Evolutionary conservation across 192 early-diverging fungal species (phyloP), one percentile per base, ranked within the genome.

Genomic region (Gorgonomyces haynaldii): DNA sequence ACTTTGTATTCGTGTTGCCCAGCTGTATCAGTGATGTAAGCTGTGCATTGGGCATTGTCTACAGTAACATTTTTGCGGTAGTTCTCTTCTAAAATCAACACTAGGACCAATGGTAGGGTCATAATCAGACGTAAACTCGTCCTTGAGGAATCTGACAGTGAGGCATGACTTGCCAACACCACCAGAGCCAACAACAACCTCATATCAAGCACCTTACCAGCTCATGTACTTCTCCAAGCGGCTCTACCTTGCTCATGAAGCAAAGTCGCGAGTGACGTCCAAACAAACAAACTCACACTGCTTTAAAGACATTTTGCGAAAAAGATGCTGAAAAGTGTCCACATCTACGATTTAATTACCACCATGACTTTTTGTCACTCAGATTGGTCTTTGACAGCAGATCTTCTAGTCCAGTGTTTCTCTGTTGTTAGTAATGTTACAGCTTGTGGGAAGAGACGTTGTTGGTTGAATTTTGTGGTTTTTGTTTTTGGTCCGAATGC

Each of bases 141-240:
- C 71, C 43, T 74, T 74, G 17, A 77, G 54, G 43, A 74, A 77
- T 35, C 74, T 65, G 1, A 74, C 66, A 22, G 74, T 77, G 43
- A 77, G 40, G 57, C 71, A 74, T 10, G 74, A 77, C 40, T 77
- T 77, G 21, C 74, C 74, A 21, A 77, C 74, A 63, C 74, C 74
- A 38, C 74, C 74, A 31, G 65, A 69, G 6, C 74, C 74, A 15
- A 77, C 74, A 12, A 77, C 74, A 16, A 77, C 74, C 74, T 77
- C 32, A 15, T 27, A 44, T 37, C n/a, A 17, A 10, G 1, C 4
- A 9, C 13, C 15, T 44, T 54, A 60, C 58, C 49, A 60, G 44
- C 37, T 60, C 58, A 23, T 60, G 58, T 29, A 60, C 47, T 45
- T 60, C 58, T 13, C 43, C 39, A 37, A 48, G 40, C 17, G 58